Evolutionary conservation across 2,329 filamentous ascomycete genomes (phyloP).

Genomic region (Penicillium sp.): DNA sequence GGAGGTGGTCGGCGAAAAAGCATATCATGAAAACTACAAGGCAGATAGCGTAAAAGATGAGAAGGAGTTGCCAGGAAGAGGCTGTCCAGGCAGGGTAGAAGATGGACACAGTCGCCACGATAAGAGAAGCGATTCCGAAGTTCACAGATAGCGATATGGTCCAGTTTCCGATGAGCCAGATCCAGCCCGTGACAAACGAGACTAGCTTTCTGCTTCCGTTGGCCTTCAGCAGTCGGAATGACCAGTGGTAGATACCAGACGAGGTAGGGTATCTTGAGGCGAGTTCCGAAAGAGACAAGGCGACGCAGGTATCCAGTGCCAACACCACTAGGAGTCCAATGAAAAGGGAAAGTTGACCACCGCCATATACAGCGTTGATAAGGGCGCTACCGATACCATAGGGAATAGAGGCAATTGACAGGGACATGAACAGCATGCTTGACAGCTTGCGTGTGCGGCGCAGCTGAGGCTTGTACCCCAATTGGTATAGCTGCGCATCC

Average conservation of each 20-base stretch:
- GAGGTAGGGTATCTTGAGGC: conserved; percentile 54
- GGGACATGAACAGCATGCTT: conserved; percentile 12
- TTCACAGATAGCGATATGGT: conserved; percentile 55
- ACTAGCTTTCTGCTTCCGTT: conserved; percentile 45
- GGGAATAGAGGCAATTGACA: conserved; percentile 42
- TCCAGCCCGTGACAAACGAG: conserved; percentile 55
- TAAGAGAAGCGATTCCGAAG: conserved; percentile 55
- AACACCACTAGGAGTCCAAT: conserved; percentile 57
- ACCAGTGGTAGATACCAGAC: conserved; percentile 55
- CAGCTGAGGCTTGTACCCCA: conserved; percentile 10
- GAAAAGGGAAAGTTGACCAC: conserved; percentile 56
- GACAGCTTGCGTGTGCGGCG: conserved; percentile 8
- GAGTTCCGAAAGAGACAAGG: conserved; percentile 52
- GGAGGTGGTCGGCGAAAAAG: conserved; percentile 63
- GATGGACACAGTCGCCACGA: conserved; percentile 53
- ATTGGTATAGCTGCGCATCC: conserved; percentile 5
- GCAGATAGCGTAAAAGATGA: conserved; percentile 71
- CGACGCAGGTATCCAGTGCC: conserved; percentile 53
- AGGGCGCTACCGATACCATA: conserved; percentile 48
- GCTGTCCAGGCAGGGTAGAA: conserved; percentile 55
- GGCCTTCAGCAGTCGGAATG: conserved; percentile 45
- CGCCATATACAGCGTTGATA: conserved; percentile 44
- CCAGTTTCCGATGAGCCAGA: conserved; percentile 54
- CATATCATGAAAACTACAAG: conserved; percentile 65
- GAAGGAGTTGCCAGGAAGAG: conserved; percentile 63